Base-by-base conservation (phyloP, 306 rosid genomes). In the Quercus dentata region DNA sequence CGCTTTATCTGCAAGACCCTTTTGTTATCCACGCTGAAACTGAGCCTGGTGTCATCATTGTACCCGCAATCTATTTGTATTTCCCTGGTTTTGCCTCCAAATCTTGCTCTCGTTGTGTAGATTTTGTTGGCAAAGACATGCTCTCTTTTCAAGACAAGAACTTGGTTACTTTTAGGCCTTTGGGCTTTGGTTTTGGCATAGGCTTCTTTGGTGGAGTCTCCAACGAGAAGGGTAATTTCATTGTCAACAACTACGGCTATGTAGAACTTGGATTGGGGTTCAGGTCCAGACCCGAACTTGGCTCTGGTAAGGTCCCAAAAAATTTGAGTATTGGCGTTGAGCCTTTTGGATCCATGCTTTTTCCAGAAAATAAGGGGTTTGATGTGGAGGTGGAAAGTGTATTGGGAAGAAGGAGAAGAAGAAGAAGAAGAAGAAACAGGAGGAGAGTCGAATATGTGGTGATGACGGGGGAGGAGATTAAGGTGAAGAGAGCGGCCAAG, bases 401-500 rank as follows among this genome's bases (percentile, higher is more conserved):
- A 85, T 2, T 88, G 76, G 14, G 88, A 44, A 31, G 81, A 72
- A 20, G 74, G 58, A 83, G 41, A 28, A 31, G 80, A 56, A 55
- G 76, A 49, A 55, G 76, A 49, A 55, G 76, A 46, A 11, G 31
- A 33, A 15, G 35, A 1, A 75, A 41, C 1, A 8, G 46, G 91
- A 20, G 97, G 97, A 15, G 99, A 89, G 73, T 90, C 87, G 28
- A 90, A 89, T 6, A 92, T 84, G 38, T 83, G 86, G 56, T 81
- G 83, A 25, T 87, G 65, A 30, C 31, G 69, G 76, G 75, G 90
- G 56, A 91, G 88, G 52, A 85, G 80, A 56, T 68, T 64, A 33
- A 95, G 80, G 76, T 89, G 96, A 81, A 95, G 96, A 44, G 98
- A 91, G 52, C 95, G 98, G 21, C 97, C 92, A 0, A 95, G 72